Conservation (phyloP, 116 monocot species). For the Zostera marina region DNA sequence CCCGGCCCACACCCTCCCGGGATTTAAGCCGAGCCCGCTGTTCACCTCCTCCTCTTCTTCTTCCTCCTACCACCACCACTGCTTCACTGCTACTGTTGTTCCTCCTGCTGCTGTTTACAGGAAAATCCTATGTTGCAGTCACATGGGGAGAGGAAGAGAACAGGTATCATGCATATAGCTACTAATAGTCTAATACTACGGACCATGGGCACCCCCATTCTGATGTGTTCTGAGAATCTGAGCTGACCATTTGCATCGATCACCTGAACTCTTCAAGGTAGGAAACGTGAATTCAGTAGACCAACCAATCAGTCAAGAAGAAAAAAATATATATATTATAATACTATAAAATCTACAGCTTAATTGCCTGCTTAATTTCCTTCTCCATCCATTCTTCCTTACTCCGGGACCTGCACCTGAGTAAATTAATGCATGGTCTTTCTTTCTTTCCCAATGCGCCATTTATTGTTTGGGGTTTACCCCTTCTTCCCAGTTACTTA, state of each 20-base stretch:
- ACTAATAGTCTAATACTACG: neutral
- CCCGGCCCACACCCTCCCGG: constrained; percentile 11
- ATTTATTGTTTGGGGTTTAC: neutral
- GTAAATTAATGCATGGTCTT: neutral
- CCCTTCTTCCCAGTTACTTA: no score
- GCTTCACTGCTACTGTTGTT: constrained; percentile 17
- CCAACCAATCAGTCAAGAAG: neutral
- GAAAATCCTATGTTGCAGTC: constrained; percentile 24
- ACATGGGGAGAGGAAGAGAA: constrained; percentile 4
- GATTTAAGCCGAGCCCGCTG: constrained; percentile 14
- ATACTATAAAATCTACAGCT: neutral
- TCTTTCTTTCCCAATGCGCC: constrained; percentile 7
- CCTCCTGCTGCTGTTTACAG: constrained; percentile 19
- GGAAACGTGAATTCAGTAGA: neutral
- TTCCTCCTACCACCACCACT: constrained; percentile 1
- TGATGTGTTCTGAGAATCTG: no score
- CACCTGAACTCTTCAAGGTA: no score
- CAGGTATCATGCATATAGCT: neutral
- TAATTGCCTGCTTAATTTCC: no score
- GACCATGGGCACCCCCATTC: no score
- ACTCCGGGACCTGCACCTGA: neutral
- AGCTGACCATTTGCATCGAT: no score
- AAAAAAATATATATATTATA: neutral
- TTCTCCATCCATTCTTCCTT: neutral
- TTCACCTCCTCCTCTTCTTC: constrained; percentile 1